Percentiles rank a stretch among this genome's conserved stretches.
phyloP scores from a whole-genome alignment of 148 eudicot genomes.

The Persicaria tinctoria region DNA sequence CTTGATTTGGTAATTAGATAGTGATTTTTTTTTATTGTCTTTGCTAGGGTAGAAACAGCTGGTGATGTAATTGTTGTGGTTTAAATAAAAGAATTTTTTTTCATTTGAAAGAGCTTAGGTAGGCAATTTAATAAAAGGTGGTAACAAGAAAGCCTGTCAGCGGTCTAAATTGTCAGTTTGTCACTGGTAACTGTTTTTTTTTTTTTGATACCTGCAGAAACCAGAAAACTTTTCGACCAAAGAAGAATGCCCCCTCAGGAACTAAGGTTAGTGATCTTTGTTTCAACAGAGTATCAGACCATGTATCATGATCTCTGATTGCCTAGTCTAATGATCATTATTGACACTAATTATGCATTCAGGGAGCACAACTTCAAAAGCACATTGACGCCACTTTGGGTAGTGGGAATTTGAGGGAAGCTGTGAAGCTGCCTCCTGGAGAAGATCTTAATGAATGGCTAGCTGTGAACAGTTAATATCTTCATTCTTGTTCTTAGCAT shows the following conservation, averaged over 20 bases:
- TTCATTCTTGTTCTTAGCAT: neutral
- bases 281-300: neutral
- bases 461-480: slow-evolving; percentile 34
- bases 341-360: neutral
- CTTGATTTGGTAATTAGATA: neutral
- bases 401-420: slow-evolving; percentile 35
- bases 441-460: slow-evolving; percentile 42
- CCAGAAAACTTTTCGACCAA: slow-evolving; percentile 79
- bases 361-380: slow-evolving; percentile 35
- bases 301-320: neutral
- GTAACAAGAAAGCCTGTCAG: neutral
- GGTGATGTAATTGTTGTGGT: neutral
- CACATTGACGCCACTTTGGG: slow-evolving; percentile 42
- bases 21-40: neutral
- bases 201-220: slow-evolving; percentile 35
- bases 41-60: neutral
- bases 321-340: neutral
- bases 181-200: slow-evolving; percentile 1
- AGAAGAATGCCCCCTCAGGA: slow-evolving; percentile 74
- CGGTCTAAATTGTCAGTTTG: neutral
- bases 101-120: neutral
- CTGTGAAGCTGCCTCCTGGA: slow-evolving; percentile 32
- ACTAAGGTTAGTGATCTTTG: slow-evolving; percentile 43
- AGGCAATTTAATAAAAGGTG: neutral
- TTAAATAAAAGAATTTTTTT: neutral